Percentiles rank a stretch among this genome's conserved stretches.
These are phyloP conservation scores for Dichotomopilus funicola DNA, from an alignment of 2,329 filamentous ascomycete species.

Conservation along the genomic window DNA sequence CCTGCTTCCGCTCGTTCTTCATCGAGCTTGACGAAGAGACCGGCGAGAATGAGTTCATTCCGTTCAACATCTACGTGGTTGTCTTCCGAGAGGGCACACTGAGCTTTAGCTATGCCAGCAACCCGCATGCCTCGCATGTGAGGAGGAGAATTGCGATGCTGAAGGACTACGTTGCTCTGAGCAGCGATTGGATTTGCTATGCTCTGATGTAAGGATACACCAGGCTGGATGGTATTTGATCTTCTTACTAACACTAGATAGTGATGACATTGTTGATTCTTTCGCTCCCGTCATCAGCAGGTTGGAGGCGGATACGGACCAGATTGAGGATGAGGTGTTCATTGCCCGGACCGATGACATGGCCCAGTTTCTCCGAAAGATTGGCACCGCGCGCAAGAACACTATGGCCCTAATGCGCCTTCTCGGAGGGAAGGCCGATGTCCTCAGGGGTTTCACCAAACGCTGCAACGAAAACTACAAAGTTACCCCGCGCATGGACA, in stretches of 20 bases:
- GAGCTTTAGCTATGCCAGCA: slow-evolving; percentile 88
- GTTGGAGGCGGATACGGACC: slow-evolving; percentile 82
- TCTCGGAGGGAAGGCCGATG: slow-evolving; percentile 94
- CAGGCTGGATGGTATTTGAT: background rate
- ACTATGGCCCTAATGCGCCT: slow-evolving; percentile 90
- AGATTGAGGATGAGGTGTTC: slow-evolving; percentile 93
- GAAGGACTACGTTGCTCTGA: slow-evolving; percentile 90
- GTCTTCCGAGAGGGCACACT: slow-evolving; percentile 93
- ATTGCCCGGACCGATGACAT: slow-evolving; percentile 87
- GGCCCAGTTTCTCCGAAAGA: slow-evolving; percentile 75
- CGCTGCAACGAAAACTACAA: slow-evolving; percentile 97
- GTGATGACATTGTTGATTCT: slow-evolving; percentile 93
- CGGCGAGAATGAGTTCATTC: slow-evolving; percentile 78
- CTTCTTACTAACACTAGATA: slow-evolving; percentile 32
- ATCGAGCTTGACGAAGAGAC: slow-evolving; percentile 64
- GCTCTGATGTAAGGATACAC: slow-evolving; percentile 70
- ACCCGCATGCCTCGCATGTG: slow-evolving; percentile 81
- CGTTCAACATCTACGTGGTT: slow-evolving; percentile 93
- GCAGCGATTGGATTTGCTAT: slow-evolving; percentile 98
- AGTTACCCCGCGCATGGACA: slow-evolving; percentile 91
- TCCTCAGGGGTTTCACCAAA: slow-evolving; percentile 95
- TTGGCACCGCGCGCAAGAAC: slow-evolving; percentile 87
- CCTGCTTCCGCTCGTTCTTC: slow-evolving; percentile 91
- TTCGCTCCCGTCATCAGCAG: slow-evolving; percentile 86
- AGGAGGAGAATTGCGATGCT: slow-evolving; percentile 85